phyloP scores from a whole-genome alignment of 345 rosid species.

The Citrus mangshanensis region DNA sequence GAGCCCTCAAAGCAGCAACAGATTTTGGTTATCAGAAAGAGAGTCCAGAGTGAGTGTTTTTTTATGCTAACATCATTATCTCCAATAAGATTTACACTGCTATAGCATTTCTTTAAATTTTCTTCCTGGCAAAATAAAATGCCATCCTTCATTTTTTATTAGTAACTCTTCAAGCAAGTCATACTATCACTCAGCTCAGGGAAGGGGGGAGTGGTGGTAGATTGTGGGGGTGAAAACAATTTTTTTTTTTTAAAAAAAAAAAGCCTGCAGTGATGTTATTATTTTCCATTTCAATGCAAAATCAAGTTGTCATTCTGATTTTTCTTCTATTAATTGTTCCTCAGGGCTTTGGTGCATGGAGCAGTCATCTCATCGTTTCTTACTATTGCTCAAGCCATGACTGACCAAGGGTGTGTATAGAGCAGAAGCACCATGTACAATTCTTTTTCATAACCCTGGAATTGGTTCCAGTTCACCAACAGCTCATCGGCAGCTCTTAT shows the following conservation, averaged over 20 bases:
- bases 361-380: slow-evolving; percentile 88
- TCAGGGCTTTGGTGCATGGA: slow-evolving; percentile 86
- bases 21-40: slow-evolving; percentile 97
- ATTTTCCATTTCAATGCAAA: neutral
- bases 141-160: neutral
- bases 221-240: too few relatives aligned
- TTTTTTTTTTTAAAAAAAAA: neutral
- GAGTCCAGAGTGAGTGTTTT: slow-evolving; percentile 80
- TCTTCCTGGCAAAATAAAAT: neutral
- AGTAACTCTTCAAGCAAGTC: neutral
- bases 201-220: too few relatives aligned
- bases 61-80: neutral
- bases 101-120: neutral
- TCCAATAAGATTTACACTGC: neutral
- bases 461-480: neutral
- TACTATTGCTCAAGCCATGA: slow-evolving; percentile 95
- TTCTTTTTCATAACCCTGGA: neutral
- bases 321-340: slow-evolving; percentile 5
- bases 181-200: neutral
- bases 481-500: neutral
- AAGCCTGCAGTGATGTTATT: neutral
- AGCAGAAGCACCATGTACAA: slow-evolving; percentile 1
- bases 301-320: neutral
- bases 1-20: slow-evolving; percentile 84
- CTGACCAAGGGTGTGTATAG: slow-evolving; percentile 97